A percentile compares a stretch with the other conserved stretches of the same genome.
Evolutionary conservation across 768 basidiomycete species (phyloP).

Genomic region (Pisolithus orientalis): DNA sequence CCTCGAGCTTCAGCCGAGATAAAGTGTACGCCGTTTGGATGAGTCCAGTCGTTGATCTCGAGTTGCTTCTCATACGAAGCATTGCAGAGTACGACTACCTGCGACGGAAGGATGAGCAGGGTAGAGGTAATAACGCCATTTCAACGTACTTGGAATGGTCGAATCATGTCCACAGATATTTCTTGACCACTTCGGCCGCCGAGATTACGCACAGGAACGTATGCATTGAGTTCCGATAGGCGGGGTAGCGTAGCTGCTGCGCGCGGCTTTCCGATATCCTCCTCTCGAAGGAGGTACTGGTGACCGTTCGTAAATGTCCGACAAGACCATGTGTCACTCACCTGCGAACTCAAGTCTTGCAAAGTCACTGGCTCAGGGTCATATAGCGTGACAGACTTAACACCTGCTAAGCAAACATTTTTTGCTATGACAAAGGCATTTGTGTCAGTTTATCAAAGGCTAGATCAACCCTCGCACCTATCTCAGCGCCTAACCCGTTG

Average conservation of each 20-base stretch:
- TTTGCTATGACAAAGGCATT: conserved; percentile 51
- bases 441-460: conserved; percentile 4
- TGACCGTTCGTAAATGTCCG: background rate
- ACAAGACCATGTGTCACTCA: conserved; percentile 26
- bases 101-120: conserved; percentile 7
- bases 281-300: conserved; percentile 89
- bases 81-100: conserved; percentile 90
- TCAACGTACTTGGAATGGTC: conserved; percentile 78
- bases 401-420: conserved; percentile 91
- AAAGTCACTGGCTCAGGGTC: conserved; percentile 85
- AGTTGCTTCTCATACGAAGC: conserved; percentile 74
- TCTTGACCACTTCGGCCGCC: conserved; percentile 71
- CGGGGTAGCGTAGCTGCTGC: conserved; percentile 84
- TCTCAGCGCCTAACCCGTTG: conserved; percentile 91
- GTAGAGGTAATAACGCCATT: background rate
- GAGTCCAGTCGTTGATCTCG: conserved; percentile 95
- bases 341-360: conserved; percentile 93
- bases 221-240: conserved; percentile 89
- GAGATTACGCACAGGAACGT: conserved; percentile 90
- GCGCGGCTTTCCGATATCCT: conserved; percentile 83
- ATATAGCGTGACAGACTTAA: conserved; percentile 93
- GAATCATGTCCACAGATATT: conserved; percentile 73
- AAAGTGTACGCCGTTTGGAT: conserved; percentile 83
- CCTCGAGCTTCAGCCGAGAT: conserved; percentile 88
- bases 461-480: conserved; percentile 47